Evolutionary conservation across 306 rosid genomes (phyloP).

Genomic region (Castanea sativa): DNA sequence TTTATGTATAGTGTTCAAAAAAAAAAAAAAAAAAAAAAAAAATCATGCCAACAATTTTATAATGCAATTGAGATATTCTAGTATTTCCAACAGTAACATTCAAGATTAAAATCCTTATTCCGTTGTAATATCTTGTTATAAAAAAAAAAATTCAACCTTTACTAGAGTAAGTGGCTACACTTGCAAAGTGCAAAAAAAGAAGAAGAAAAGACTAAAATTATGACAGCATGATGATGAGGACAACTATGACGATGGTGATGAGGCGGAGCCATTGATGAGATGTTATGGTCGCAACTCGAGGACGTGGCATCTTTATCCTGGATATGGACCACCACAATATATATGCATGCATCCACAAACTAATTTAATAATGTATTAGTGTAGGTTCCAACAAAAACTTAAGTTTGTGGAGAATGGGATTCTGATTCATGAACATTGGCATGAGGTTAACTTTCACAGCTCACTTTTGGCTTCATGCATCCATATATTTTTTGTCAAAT

Average conservation of each 20-base stretch:
- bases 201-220: background rate
- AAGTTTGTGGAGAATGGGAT: constrained; percentile 63
- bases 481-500: constrained; percentile 20
- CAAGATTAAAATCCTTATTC: too few relatives aligned
- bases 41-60: too few relatives aligned
- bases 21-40: too few relatives aligned
- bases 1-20: too few relatives aligned
- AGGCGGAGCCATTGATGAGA: constrained; percentile 31
- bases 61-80: too few relatives aligned
- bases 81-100: too few relatives aligned
- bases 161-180: background rate
- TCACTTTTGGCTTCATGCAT: constrained; percentile 36
- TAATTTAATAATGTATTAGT: background rate
- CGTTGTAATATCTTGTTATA: too few relatives aligned
- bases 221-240: constrained; percentile 6
- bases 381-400: constrained; percentile 26
- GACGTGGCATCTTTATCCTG: constrained; percentile 44
- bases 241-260: constrained; percentile 22
- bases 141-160: background rate
- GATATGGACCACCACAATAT: constrained; percentile 22
- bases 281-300: constrained; percentile 32
- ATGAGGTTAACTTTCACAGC: constrained; percentile 20
- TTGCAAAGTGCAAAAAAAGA: background rate
- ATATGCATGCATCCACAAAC: background rate
- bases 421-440: constrained; percentile 31